Percentiles rank a stretch among this genome's conserved stretches.
These are phyloP conservation scores for Conidiobolus incongruus DNA, from an alignment of 371 early-diverging fungal genomes.

Conservation along the genomic window DNA sequence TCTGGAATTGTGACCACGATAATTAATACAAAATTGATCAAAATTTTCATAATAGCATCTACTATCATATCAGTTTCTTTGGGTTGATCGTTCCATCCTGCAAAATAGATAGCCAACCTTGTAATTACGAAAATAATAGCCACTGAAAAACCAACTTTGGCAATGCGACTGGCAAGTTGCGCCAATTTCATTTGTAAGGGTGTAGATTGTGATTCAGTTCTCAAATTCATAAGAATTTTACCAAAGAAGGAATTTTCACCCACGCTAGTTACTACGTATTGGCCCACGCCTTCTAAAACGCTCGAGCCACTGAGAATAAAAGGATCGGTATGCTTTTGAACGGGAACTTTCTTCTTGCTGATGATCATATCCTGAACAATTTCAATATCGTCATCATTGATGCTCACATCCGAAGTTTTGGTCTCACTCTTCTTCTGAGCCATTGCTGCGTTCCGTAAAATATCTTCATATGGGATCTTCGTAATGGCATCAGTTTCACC, in stretches of 20 bases:
- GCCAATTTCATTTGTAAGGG: constrained; percentile 47
- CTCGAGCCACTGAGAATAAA: constrained; percentile 51
- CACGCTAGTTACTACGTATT: constrained; percentile 37
- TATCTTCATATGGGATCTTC: constrained; percentile 22
- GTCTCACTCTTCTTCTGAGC: no score
- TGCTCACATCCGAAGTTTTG: no score
- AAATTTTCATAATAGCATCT: constrained; percentile 23
- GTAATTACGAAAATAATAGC: constrained; percentile 38
- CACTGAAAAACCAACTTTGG: constrained; percentile 38
- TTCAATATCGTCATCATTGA: no score
- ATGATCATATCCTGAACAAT: no score
- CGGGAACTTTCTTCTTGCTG: constrained; percentile 4
- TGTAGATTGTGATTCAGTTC: constrained; percentile 19
- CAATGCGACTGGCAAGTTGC: constrained; percentile 34
- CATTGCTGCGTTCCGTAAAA: no score
- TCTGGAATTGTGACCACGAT: constrained; percentile 63
- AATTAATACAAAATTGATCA: constrained; percentile 43
- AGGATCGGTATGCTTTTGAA: constrained; percentile 18
- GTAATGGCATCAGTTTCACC: no score
- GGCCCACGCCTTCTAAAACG: constrained; percentile 54
- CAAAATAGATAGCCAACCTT: constrained; percentile 33
- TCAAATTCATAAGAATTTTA: constrained; percentile 45
- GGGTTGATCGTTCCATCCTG: constrained; percentile 7
- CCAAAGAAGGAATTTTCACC: constrained; percentile 51
- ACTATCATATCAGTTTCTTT: constrained; percentile 16